Evolutionary conservation across 2,329 filamentous ascomycete species (phyloP).

Genomic region (Sporothrix brasiliensis): DNA sequence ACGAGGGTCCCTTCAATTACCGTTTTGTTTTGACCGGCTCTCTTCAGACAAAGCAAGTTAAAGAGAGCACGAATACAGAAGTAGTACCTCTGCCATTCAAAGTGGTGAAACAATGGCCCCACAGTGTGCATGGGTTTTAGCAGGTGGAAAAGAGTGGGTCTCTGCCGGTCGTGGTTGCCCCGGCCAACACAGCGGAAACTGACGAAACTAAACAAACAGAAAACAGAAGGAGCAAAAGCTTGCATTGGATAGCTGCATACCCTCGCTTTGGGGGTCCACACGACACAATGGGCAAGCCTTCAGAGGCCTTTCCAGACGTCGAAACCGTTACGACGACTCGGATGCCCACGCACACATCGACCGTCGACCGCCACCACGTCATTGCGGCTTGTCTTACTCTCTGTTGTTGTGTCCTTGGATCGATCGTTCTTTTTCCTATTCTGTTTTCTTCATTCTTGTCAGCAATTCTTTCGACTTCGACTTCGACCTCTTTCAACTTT

Average conservation of each 20-base stretch:
- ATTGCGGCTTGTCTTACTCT: background rate
- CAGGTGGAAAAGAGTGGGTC: constrained; percentile 12
- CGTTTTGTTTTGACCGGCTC: constrained; percentile 5
- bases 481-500: background rate
- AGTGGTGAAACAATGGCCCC: background rate
- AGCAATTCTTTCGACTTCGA: background rate
- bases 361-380: constrained; percentile 18
- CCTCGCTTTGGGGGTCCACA: background rate
- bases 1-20: background rate
- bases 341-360: background rate
- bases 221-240: constrained; percentile 21
- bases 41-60: background rate
- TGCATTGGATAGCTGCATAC: constrained; percentile 14
- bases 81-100: background rate
- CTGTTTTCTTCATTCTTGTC: background rate
- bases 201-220: constrained; percentile 24
- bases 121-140: background rate
- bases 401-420: constrained; percentile 7
- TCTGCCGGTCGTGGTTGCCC: constrained; percentile 22
- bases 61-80: background rate
- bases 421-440: background rate
- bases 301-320: background rate
- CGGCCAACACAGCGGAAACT: constrained; percentile 7
- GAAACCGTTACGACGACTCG: too few relatives aligned
- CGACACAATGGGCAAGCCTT: background rate